Evolutionary conservation across 768 basidiomycete genomes (phyloP), one percentile per base, ranked within the genome.

Genomic region (Rhodotorula babjevae): DNA sequence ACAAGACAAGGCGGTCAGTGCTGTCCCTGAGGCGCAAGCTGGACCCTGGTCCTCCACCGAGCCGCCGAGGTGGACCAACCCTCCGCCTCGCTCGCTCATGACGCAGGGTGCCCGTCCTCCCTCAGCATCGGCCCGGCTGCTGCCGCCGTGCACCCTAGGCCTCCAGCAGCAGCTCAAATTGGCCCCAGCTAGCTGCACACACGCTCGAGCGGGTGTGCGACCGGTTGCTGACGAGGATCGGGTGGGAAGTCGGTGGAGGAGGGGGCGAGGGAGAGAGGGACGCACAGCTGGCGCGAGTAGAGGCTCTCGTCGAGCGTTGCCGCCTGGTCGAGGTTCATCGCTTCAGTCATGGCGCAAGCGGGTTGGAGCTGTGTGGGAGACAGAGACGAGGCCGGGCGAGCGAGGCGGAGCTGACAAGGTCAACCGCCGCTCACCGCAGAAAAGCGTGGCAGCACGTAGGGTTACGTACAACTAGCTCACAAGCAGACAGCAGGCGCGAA

Each of bases 211-310:
- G 47, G 50, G 23, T 5, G 50, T 52, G 23, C 23, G 50, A 25
- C 23, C 50, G 23, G 50, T 5, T 52, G 50, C 23, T 52, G 50
- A 52, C 23, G 50, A 52, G 50, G 50, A 52, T 25, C 23, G 25
- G 50, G 50, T 27, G 50, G 50, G 36, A 27, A 60, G 16, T 21
- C n/a, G n/a, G 36, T 36, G 25, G 36, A 14, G 18, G 27, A 27
- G 27, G n/a, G n/a, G 63, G 16, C 36, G 33, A 57, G 46, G 42
- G 65, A 31, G 44, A 25, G 12, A 25, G 16, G 3, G 36, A 72
- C 71, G 36, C 52, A 68, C 71, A 72, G 71, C 59, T 72, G 71
- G 14, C 71, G 62, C 57, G 67, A 68, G 63, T 72, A 72, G 44
- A 72, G 67, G n/a, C 33, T 29, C 63, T 72, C 71, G 53, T 72